Percentiles rank a stretch among this genome's conserved stretches.
Evolutionary conservation across 768 basidiomycete species (phyloP).

Genomic region (Phaffia tasmanica): DNA sequence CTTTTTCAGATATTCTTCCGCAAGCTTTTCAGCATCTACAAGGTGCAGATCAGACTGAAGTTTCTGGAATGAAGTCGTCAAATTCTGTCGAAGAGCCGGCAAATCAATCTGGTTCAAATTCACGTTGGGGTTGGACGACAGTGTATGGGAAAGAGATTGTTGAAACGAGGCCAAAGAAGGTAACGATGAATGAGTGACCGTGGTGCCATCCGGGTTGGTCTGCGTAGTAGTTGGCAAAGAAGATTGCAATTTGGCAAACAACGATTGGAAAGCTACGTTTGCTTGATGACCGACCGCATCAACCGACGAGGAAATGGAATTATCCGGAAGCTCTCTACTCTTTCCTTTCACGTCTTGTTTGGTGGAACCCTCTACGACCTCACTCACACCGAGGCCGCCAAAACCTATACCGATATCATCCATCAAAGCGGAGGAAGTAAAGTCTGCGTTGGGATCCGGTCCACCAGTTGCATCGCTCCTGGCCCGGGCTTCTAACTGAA

Average conservation of each 20-base stretch:
- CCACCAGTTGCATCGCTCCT: not conserved
- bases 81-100: conserved; percentile 51
- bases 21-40: conserved; percentile 48
- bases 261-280: conserved; percentile 1
- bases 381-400: not conserved
- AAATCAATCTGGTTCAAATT: conserved; percentile 57
- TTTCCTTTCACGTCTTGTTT: conserved; percentile 30
- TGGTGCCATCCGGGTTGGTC: conserved; percentile 28
- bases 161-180: conserved; percentile 30
- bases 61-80: conserved; percentile 65
- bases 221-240: conserved; percentile 16
- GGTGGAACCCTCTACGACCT: not conserved
- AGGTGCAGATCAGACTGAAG: conserved; percentile 33
- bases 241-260: conserved; percentile 20
- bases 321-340: conserved; percentile 29
- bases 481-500: conserved; percentile 23
- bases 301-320: too few relatives aligned
- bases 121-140: conserved; percentile 27
- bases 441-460: not conserved
- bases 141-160: conserved; percentile 27
- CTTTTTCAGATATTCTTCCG: conserved; percentile 73
- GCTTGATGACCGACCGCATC: not conserved
- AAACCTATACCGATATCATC: conserved; percentile 7
- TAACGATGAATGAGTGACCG: conserved; percentile 29
- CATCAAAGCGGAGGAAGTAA: conserved; percentile 6